Percentiles rank a stretch among this genome's conserved stretches.
phyloP scores from a whole-genome alignment of 805 yeast genomes.

The Saturnispora saitoi region DNA sequence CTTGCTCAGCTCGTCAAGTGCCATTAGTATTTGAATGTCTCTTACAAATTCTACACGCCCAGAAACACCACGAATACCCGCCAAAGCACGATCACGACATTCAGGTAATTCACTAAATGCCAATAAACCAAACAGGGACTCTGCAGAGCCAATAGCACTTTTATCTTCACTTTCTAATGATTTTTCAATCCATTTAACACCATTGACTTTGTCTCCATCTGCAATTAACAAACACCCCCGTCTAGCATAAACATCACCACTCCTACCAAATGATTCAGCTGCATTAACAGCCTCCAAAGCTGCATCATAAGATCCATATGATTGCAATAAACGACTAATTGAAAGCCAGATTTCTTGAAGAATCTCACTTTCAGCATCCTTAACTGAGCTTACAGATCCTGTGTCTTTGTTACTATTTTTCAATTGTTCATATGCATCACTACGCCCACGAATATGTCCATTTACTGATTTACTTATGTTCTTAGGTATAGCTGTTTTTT shows the following conservation, averaged over 20 bases:
- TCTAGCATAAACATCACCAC: slow-evolving; percentile 5
- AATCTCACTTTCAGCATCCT: slow-evolving; percentile 28
- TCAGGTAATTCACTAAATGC: neutral
- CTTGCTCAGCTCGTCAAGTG: slow-evolving; percentile 5
- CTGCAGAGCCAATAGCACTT: slow-evolving; percentile 1
- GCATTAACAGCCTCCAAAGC: slow-evolving; percentile 67
- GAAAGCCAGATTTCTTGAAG: slow-evolving; percentile 68
- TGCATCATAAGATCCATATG: slow-evolving; percentile 45
- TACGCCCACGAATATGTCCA: neutral
- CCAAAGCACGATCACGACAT: slow-evolving; percentile 2
- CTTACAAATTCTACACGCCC: neutral
- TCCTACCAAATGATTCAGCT: slow-evolving; percentile 31
- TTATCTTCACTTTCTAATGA: neutral
- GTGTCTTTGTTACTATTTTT: neutral
- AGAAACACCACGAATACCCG: neutral
- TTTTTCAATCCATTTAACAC: neutral
- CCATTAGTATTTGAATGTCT: slow-evolving; percentile 1
- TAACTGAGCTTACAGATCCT: neutral
- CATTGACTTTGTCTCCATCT: neutral
- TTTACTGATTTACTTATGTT: neutral
- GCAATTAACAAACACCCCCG: slow-evolving; percentile 5
- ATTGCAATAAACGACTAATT: slow-evolving; percentile 56
- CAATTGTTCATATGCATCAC: neutral
- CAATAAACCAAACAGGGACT: slow-evolving; percentile 5
- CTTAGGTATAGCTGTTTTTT: neutral